Conservation (phyloP, 352 stramenopile genomes). For the Phytophthora cryptogea region DNA sequence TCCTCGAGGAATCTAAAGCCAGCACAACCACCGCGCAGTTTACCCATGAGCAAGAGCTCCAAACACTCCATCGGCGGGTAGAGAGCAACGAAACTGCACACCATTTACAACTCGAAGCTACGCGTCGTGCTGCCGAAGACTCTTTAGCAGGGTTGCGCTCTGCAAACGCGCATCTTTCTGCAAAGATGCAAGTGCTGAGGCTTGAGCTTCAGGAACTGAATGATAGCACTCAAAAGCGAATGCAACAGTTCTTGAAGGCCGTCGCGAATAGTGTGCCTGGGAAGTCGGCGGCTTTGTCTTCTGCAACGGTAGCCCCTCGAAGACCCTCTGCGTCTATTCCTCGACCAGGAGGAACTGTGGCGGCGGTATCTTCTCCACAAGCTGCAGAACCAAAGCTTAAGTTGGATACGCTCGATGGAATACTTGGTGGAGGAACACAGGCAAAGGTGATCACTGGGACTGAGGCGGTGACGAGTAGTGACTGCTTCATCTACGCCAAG, state of each 20-base stretch:
- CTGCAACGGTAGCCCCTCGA: conserved; percentile 6
- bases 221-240: conserved; percentile 31
- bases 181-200: conserved; percentile 51
- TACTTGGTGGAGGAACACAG: not conserved
- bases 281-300: conserved; percentile 6
- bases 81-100: conserved; percentile 34
- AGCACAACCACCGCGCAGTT: conserved; percentile 15
- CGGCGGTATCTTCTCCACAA: not conserved
- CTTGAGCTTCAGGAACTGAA: conserved; percentile 44
- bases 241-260: conserved; percentile 39
- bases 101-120: conserved; percentile 29
- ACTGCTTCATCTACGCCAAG: conserved; percentile 61
- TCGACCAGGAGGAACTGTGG: conserved; percentile 7
- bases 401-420: conserved; percentile 1
- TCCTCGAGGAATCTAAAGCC: conserved; percentile 27
- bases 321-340: conserved; percentile 11
- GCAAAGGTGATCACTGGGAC: conserved; percentile 1
- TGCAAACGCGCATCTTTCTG: conserved; percentile 36
- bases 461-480: conserved; percentile 14
- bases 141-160: conserved; percentile 32
- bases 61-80: conserved; percentile 25
- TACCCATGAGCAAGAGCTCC: conserved; percentile 24
- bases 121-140: conserved; percentile 21
- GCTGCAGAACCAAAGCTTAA: not conserved
- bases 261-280: not conserved